These are phyloP conservation scores for Tetrahymena thermophila DNA, from an alignment of 73 alveolate species.

Conservation along the genomic window DNA sequence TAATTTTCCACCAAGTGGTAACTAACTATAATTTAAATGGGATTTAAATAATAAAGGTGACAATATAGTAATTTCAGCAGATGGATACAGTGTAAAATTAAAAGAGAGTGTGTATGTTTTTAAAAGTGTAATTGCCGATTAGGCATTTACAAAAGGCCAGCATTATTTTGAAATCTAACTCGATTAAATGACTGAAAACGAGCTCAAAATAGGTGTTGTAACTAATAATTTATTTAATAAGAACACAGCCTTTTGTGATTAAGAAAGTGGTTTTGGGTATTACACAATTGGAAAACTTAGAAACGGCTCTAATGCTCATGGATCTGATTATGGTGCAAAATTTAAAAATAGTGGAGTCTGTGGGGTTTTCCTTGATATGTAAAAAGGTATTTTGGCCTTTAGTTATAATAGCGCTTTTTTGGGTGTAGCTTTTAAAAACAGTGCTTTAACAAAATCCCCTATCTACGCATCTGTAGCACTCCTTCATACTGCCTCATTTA, in stretches of 20 bases:
- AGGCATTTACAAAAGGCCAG: conserved; percentile 53
- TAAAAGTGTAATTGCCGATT: conserved; percentile 46
- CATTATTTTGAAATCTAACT: conserved; percentile 57
- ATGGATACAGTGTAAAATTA: conserved; percentile 48
- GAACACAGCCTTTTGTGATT: conserved; percentile 58
- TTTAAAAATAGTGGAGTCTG: conserved; percentile 57
- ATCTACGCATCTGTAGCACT: conserved; percentile 53
- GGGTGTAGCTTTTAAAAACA: conserved; percentile 56
- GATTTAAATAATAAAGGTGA: conserved; percentile 56
- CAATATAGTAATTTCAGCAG: conserved; percentile 48
- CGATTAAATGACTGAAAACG: conserved; percentile 63
- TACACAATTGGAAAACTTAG: conserved; percentile 58
- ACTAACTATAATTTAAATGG: conserved; percentile 49
- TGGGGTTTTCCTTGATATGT: conserved; percentile 60
- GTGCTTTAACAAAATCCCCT: conserved; percentile 47
- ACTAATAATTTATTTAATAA: conserved; percentile 53
- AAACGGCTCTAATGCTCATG: conserved; percentile 56
- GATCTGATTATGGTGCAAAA: conserved; percentile 53
- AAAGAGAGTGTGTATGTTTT: conserved; percentile 58
- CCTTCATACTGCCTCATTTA: conserved; percentile 55
- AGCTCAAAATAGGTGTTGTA: conserved; percentile 54
- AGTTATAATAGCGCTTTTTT: conserved; percentile 51
- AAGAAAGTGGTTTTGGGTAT: conserved; percentile 55
- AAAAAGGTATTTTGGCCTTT: conserved; percentile 54
- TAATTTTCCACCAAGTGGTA: conserved; percentile 48